Conservation (phyloP, 192 early-diverging fungal genomes). For the Phycomyces nitens region DNA sequence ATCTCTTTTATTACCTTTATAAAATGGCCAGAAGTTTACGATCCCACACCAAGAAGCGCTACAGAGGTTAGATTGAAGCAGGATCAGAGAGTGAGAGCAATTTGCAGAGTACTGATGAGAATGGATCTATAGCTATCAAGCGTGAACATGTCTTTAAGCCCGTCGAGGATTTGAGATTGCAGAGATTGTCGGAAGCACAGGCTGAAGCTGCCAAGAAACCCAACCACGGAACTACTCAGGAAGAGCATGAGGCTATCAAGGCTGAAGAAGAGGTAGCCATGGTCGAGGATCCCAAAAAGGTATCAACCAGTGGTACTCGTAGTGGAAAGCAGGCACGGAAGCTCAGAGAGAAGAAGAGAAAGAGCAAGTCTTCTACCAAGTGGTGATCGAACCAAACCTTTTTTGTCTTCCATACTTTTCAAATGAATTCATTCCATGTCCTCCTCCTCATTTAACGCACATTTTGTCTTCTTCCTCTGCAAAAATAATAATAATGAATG, state of each 20-base stretch:
- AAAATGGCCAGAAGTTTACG: slow-evolving; percentile 34
- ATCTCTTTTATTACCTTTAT: not conserved
- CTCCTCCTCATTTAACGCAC: not conserved
- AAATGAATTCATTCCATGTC: not conserved
- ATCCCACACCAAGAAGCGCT: slow-evolving; percentile 30
- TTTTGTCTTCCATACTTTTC: not conserved
- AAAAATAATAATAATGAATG: too few relatives aligned
- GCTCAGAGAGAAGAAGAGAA: slow-evolving; percentile 25
- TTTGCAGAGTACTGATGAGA: not conserved
- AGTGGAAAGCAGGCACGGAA: slow-evolving; percentile 23
- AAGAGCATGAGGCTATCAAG: slow-evolving; percentile 11
- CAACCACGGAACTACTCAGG: slow-evolving; percentile 18
- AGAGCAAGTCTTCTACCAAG: slow-evolving; percentile 13
- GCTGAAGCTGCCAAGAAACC: slow-evolving; percentile 24
- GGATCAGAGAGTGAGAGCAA: not conserved
- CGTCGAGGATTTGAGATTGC: slow-evolving; percentile 49
- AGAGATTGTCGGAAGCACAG: slow-evolving; percentile 39
- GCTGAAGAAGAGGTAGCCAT: slow-evolving; percentile 25
- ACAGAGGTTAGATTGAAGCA: slow-evolving; percentile 8
- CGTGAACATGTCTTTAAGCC: slow-evolving; percentile 51
- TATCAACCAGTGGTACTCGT: slow-evolving; percentile 48
- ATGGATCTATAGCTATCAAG: slow-evolving; percentile 43
- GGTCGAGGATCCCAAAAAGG: slow-evolving; percentile 28
- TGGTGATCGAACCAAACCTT: not conserved
- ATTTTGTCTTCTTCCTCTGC: not conserved